Percentiles rank a stretch among this genome's conserved stretches.
Conservation (phyloP, 164 flowering plant genomes). For the Litsea cubeba region DNA sequence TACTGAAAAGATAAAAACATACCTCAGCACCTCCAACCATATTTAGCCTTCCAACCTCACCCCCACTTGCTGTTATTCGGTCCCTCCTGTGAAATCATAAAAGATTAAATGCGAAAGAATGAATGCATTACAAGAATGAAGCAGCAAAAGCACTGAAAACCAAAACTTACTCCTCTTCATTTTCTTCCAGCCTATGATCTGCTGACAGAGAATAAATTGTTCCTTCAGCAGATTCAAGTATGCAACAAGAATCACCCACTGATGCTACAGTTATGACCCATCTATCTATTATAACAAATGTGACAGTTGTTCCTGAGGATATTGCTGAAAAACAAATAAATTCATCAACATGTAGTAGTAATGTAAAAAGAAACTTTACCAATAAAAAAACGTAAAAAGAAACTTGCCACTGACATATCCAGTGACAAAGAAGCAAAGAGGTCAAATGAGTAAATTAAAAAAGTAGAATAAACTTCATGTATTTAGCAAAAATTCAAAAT, state of each 20-base stretch:
- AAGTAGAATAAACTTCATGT: neutral
- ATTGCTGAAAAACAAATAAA: conserved; percentile 42
- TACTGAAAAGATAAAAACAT: conserved; percentile 8
- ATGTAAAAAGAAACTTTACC: neutral
- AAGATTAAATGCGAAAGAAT: conserved; percentile 4
- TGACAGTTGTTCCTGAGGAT: conserved; percentile 95
- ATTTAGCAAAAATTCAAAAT: neutral
- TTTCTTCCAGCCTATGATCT: conserved; percentile 90
- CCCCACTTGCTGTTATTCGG: conserved; percentile 89
- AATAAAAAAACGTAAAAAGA: too few relatives aligned
- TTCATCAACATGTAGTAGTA: neutral
- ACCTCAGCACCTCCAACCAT: conserved; percentile 95
- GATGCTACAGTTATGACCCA: conserved; percentile 92
- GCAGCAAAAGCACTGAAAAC: neutral
- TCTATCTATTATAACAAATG: conserved; percentile 90
- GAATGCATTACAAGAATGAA: neutral
- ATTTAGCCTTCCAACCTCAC: conserved; percentile 95
- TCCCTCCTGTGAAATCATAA: conserved; percentile 51
- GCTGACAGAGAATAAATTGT: conserved; percentile 69
- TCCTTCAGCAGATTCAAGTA: conserved; percentile 96
- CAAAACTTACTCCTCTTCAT: conserved; percentile 80
- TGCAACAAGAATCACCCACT: conserved; percentile 96
- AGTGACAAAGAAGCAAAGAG: neutral
- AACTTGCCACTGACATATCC: neutral
- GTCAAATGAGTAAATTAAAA: neutral